A percentile compares a stretch with the other conserved stretches of the same genome.
These are phyloP conservation scores for Saussurea involucrata DNA, from an alignment of 129 eudicot species.

Conservation along the genomic window DNA sequence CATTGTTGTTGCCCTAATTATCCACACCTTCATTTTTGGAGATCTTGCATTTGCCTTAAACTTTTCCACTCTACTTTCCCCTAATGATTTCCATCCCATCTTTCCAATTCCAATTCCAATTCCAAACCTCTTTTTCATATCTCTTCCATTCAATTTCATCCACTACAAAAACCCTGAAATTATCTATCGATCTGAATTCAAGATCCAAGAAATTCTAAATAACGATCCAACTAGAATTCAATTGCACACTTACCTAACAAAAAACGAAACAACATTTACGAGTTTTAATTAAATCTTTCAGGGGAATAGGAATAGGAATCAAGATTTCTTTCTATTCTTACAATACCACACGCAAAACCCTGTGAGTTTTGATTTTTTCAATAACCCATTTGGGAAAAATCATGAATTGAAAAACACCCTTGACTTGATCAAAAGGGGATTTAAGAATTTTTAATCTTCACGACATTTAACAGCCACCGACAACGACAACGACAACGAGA, in stretches of 20 bases:
- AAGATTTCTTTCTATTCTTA: neutral
- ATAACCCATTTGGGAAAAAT: slow-evolving; percentile 9
- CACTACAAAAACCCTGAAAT: slow-evolving; percentile 5
- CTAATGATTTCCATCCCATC: slow-evolving; percentile 67
- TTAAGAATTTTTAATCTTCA: neutral
- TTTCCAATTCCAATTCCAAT: slow-evolving; percentile 6
- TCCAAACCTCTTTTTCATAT: slow-evolving; percentile 22
- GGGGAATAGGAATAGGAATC: neutral
- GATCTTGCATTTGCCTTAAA: slow-evolving; percentile 48
- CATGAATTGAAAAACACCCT: neutral
- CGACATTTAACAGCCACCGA: slow-evolving; percentile 17
- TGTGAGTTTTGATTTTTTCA: neutral
- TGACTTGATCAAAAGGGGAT: slow-evolving; percentile 5
- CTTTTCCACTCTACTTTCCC: slow-evolving; percentile 48
- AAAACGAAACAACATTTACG: neutral
- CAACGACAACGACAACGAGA: slow-evolving; percentile 3
- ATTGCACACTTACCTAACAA: slow-evolving; percentile 12
- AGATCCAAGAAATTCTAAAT: neutral
- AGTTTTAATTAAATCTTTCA: slow-evolving; percentile 4
- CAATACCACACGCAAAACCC: neutral
- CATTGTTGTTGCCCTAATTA: slow-evolving; percentile 76
- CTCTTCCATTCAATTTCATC: slow-evolving; percentile 30
- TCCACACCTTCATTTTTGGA: slow-evolving; percentile 75
- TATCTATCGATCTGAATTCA: slow-evolving; percentile 6
- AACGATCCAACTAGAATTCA: slow-evolving; percentile 11